Evolutionary conservation across 352 stramenopile genomes (phyloP).

Genomic region (Pythium apleroticum): DNA sequence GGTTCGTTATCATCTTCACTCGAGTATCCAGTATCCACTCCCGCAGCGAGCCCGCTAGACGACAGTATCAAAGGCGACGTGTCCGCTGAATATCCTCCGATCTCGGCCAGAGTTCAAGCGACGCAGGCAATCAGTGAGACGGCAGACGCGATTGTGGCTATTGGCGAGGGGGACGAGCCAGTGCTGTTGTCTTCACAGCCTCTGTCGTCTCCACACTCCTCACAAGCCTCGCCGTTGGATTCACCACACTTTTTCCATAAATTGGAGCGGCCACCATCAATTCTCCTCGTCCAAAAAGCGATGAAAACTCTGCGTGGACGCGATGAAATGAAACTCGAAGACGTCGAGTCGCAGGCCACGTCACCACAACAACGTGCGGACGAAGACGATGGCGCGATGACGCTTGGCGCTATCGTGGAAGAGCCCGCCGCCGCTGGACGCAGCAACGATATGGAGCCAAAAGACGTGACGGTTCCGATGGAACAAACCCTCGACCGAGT

Average conservation of each 20-base stretch:
- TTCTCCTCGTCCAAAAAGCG: slow-evolving; percentile 24
- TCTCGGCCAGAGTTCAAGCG: background rate
- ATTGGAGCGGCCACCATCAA: slow-evolving; percentile 29
- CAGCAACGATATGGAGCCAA: background rate
- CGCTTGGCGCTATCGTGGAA: background rate
- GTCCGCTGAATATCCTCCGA: background rate
- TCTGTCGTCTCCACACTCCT: background rate
- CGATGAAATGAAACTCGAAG: slow-evolving; percentile 29
- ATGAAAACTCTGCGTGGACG: slow-evolving; percentile 4
- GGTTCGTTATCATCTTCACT: background rate
- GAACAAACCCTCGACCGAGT: background rate
- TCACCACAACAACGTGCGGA: slow-evolving; percentile 12
- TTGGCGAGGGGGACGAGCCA: background rate
- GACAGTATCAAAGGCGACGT: background rate
- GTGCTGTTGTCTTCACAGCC: too few relatives aligned
- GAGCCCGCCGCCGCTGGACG: background rate
- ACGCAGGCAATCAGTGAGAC: background rate
- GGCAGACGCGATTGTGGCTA: background rate
- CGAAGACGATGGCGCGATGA: background rate
- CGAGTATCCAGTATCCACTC: background rate
- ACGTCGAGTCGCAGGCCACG: slow-evolving; percentile 26
- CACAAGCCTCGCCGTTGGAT: slow-evolving; percentile 1
- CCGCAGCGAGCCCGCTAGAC: background rate
- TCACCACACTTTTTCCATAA: slow-evolving; percentile 24
- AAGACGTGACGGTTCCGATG: background rate